Percentiles rank a stretch among this genome's conserved stretches.
These are phyloP conservation scores for Austroboletus niveus DNA, from an alignment of 1,284 basidiomycete species.

Conservation along the genomic window DNA sequence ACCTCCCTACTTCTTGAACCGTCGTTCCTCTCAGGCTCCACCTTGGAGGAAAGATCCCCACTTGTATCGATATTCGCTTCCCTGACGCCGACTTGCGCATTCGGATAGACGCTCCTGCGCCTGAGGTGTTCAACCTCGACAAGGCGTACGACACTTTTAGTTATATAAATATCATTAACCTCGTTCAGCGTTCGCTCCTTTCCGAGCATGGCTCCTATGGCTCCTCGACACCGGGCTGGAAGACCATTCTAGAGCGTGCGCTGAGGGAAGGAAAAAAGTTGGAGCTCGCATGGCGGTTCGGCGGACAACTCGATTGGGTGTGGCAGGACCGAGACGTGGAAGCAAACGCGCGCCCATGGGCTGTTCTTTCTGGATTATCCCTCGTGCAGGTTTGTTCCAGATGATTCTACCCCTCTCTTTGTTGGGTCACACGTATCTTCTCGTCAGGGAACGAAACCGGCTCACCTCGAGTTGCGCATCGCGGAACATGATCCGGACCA, in stretches of 20 bases:
- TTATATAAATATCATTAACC: conserved; percentile 55
- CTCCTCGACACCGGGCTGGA: conserved; percentile 48
- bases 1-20: no score
- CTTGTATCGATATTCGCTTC: conserved; percentile 37
- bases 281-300: conserved; percentile 74
- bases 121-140: conserved; percentile 19
- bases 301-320: conserved; percentile 77
- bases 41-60: conserved; percentile 51
- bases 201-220: conserved; percentile 34
- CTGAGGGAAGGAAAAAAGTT: conserved; percentile 56
- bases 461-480: conserved; percentile 70
- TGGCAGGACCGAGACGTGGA: conserved; percentile 66
- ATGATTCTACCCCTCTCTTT: neutral
- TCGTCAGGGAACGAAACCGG: conserved; percentile 45
- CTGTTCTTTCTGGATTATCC: conserved; percentile 70
- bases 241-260: conserved; percentile 54
- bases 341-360: conserved; percentile 64
- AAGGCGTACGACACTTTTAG: conserved; percentile 50
- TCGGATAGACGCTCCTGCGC: conserved; percentile 26
- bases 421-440: conserved; percentile 9
- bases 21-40: conserved; percentile 48
- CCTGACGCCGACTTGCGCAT: conserved; percentile 40
- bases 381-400: conserved; percentile 53
- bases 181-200: conserved; percentile 54
- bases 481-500: conserved; percentile 62